Evolutionary conservation across 2,329 filamentous ascomycete species (phyloP).

Genomic region (Hymenoscyphus infarciens): DNA sequence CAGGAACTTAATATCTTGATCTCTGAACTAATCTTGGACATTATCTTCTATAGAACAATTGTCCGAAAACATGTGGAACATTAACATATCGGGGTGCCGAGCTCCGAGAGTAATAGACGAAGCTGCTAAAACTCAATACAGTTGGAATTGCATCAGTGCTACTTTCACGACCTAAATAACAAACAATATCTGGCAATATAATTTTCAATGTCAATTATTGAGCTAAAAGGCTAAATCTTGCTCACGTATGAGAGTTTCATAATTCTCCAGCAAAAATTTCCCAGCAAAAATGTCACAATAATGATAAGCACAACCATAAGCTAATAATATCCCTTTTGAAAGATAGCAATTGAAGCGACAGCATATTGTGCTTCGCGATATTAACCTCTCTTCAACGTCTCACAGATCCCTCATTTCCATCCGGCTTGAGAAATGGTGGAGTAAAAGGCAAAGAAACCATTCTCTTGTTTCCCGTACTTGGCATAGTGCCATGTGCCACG

Average conservation of each 20-base stretch:
- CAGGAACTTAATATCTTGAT: no score
- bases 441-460: slow-evolving; percentile 10
- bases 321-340: background rate
- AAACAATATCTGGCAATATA: no score
- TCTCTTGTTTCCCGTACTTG: slow-evolving; percentile 5
- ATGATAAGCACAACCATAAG: background rate
- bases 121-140: no score
- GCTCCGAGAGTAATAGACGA: no score
- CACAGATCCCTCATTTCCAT: background rate
- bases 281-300: background rate
- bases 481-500: slow-evolving; percentile 7
- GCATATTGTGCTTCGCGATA: background rate
- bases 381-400: background rate
- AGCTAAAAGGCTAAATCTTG: background rate
- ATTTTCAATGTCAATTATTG: no score
- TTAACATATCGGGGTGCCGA: no score
- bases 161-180: no score
- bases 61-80: no score
- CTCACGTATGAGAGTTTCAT: background rate
- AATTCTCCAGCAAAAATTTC: background rate
- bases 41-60: no score
- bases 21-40: no score
- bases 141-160: no score
- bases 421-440: slow-evolving; percentile 9
- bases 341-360: background rate